phyloP scores from a whole-genome alignment of 176 grass and related monocot genomes.

The Rhynchospora pubera region DNA sequence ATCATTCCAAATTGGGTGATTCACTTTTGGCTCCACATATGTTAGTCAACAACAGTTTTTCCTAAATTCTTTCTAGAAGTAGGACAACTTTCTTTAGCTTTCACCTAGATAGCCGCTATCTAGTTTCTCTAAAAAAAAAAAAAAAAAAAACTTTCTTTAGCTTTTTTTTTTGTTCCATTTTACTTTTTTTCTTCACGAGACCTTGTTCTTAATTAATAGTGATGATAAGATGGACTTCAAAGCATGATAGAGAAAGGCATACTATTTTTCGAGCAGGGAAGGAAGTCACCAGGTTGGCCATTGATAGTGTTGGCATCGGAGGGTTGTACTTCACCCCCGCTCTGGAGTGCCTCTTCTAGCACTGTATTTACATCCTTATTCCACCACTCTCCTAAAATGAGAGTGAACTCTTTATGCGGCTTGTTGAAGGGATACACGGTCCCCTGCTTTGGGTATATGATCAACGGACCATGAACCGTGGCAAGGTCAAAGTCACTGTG shows the following conservation, averaged over 20 bases:
- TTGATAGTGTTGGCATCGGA: slow-evolving; percentile 59
- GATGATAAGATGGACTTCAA: not conserved
- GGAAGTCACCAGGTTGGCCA: slow-evolving; percentile 32
- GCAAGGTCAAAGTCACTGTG: slow-evolving; percentile 29
- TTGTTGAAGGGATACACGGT: slow-evolving; percentile 50
- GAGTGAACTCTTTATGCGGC: slow-evolving; percentile 46
- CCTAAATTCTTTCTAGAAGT: not conserved
- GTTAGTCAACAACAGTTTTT: not conserved
- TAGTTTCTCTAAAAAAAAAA: no score
- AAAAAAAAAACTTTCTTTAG: no score
- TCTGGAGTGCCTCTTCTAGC: slow-evolving; percentile 32
- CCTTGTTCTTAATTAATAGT: not conserved
- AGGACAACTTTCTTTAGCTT: not conserved
- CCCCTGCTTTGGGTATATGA: slow-evolving; percentile 41
- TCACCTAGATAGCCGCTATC: no score
- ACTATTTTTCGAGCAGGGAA: slow-evolving; percentile 23
- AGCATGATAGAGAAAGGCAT: not conserved
- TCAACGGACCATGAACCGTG: slow-evolving; percentile 32
- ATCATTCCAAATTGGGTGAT: not conserved
- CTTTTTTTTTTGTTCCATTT: not conserved
- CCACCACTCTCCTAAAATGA: slow-evolving; percentile 67
- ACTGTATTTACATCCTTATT: slow-evolving; percentile 39
- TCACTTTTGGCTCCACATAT: not conserved
- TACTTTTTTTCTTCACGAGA: not conserved
- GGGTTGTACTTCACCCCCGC: slow-evolving; percentile 31